phyloP scores from a whole-genome alignment of 306 rosid species.

The Cajanus cajan region DNA sequence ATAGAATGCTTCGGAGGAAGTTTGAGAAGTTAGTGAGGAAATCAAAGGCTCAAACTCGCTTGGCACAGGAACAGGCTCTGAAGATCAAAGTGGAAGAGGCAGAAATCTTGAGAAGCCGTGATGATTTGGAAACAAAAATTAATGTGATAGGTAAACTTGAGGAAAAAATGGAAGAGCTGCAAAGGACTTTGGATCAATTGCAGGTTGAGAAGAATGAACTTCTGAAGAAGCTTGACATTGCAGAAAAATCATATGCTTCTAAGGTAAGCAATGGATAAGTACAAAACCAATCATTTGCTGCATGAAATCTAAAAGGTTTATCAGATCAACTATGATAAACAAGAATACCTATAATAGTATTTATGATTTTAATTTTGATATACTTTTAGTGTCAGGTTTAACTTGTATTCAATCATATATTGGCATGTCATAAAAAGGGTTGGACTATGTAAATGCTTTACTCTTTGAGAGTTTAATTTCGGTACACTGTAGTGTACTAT shows the following conservation, averaged over 20 bases:
- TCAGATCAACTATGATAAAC: background rate
- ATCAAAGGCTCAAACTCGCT: slow-evolving; percentile 45
- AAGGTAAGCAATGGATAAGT: slow-evolving; percentile 42
- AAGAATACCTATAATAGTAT: background rate
- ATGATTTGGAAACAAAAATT: slow-evolving; percentile 38
- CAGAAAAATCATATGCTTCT: slow-evolving; percentile 43
- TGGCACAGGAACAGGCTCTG: slow-evolving; percentile 39
- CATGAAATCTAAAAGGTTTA: background rate
- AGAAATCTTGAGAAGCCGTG: slow-evolving; percentile 41
- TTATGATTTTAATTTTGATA: background rate
- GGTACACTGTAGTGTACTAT: background rate
- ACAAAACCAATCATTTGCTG: background rate
- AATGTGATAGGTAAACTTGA: slow-evolving; percentile 34
- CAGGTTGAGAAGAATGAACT: slow-evolving; percentile 53
- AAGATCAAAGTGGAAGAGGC: slow-evolving; percentile 48
- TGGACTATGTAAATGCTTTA: background rate
- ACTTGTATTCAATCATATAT: background rate
- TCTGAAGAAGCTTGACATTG: slow-evolving; percentile 41
- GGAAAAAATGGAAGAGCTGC: slow-evolving; percentile 48
- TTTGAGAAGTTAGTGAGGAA: slow-evolving; percentile 46
- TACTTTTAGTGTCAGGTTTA: background rate
- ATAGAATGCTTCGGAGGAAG: slow-evolving; percentile 46
- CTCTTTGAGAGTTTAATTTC: background rate
- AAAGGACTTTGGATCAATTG: slow-evolving; percentile 37
- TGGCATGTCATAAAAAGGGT: background rate